A percentile compares a stretch with the other conserved stretches of the same genome.
Conservation (phyloP, 2,329 filamentous ascomycete genomes). For the Fusarium begoniae region DNA sequence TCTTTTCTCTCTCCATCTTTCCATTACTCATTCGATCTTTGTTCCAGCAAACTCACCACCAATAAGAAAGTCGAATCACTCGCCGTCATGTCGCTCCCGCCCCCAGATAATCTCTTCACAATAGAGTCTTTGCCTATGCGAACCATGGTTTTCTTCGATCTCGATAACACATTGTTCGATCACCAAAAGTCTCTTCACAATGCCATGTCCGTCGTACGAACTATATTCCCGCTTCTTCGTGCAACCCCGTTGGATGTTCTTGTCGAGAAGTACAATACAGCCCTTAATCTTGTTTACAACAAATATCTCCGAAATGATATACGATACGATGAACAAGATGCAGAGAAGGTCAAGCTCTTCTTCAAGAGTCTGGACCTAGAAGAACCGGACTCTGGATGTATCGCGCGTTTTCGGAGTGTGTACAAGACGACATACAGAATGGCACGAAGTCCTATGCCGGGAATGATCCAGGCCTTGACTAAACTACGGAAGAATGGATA, state of each 20-base stretch:
- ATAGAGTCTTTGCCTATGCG: rapidly evolving
- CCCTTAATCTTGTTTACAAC: slow-evolving; percentile 2
- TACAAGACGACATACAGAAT: slow-evolving; percentile 7
- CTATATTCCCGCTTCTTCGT: not conserved
- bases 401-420: not conserved
- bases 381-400: not conserved
- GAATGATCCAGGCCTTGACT: not conserved
- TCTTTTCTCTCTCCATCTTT: rapidly evolving
- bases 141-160: not conserved
- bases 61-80: not conserved
- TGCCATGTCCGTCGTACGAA: not conserved
- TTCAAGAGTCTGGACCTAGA: not conserved
- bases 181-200: not conserved
- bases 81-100: not conserved
- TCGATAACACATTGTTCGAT: slow-evolving; percentile 18
- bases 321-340: not conserved
- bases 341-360: not conserved
- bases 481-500: not conserved
- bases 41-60: rapidly evolving
- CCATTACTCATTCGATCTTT: rapidly evolving
- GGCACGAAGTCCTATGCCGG: not conserved
- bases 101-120: not conserved
- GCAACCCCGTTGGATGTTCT: not conserved
- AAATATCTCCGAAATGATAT: not conserved
- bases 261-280: not conserved